Conservation (phyloP, 2,329 filamentous ascomycete species). For the Sporothrix brasiliensis region DNA sequence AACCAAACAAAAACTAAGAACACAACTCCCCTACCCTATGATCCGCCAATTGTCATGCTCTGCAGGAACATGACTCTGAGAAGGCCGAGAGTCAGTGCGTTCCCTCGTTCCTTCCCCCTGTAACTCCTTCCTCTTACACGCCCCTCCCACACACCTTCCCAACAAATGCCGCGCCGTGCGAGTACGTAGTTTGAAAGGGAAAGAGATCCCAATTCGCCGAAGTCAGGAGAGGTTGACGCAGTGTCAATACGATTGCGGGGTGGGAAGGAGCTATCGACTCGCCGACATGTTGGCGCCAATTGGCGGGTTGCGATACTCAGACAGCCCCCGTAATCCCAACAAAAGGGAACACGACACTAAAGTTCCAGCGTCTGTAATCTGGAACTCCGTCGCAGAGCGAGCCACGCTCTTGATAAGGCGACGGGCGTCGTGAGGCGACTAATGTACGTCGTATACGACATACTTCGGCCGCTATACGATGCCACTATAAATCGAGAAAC, state of each 20-base stretch:
- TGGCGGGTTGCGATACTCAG: not conserved
- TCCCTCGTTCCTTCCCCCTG: slow-evolving; percentile 10
- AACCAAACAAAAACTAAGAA: slow-evolving; percentile 9
- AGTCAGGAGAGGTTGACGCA: not conserved
- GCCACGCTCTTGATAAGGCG: not conserved
- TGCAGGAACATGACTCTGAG: slow-evolving; percentile 13
- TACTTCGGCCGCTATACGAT: too few species aligned
- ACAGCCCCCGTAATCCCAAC: slow-evolving; percentile 1
- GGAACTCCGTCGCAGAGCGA: not conserved
- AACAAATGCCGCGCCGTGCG: not conserved
- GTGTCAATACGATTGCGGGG: slow-evolving; percentile 16
- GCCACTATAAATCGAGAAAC: too few species aligned
- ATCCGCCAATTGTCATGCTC: not conserved
- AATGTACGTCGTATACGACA: not conserved
- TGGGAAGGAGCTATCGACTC: slow-evolving; percentile 23
- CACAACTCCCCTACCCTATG: not conserved
- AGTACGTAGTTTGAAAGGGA: not conserved
- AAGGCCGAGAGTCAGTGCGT: slow-evolving; percentile 5
- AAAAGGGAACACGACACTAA: not conserved
- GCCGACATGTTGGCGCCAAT: not conserved
- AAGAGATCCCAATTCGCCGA: slow-evolving; percentile 14
- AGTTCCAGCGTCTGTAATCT: slow-evolving; percentile 1
- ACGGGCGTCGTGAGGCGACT: not conserved
- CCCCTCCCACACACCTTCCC: not conserved
- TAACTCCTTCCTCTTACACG: slow-evolving; percentile 7